Percentiles rank a stretch among this genome's conserved stretches.
Evolutionary conservation across 2,329 filamentous ascomycete species (phyloP).

Genomic region (Triangularia verruculosa): DNA sequence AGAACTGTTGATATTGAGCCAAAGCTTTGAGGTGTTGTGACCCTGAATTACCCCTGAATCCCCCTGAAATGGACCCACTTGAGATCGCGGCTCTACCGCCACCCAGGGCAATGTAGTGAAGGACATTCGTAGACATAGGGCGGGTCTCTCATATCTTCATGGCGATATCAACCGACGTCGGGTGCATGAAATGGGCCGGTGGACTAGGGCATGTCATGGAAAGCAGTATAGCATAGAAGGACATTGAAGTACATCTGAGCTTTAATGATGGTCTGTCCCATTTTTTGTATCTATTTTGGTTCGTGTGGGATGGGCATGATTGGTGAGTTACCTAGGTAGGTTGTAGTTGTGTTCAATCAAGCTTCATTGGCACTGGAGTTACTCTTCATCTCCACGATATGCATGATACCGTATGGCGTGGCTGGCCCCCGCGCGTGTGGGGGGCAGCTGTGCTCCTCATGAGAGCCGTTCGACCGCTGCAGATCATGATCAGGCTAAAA

Average conservation of each 20-base stretch:
- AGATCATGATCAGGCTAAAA: neutral
- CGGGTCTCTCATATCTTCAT: neutral
- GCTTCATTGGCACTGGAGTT: neutral
- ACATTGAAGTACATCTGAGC: too few relatives aligned
- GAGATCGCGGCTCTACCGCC: too few relatives aligned
- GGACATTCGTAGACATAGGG: neutral
- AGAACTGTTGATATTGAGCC: too few relatives aligned
- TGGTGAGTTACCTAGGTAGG: too few relatives aligned
- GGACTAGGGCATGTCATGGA: neutral
- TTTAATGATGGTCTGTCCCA: too few relatives aligned
- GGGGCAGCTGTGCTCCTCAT: neutral
- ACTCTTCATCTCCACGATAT: neutral
- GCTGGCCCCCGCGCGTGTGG: neutral
- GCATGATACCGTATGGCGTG: neutral
- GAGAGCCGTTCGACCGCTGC: neutral
- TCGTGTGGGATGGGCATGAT: too few relatives aligned
- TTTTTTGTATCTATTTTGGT: too few relatives aligned
- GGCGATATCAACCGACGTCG: neutral
- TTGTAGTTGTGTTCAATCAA: neutral
- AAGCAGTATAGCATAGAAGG: neutral
- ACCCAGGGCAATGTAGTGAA: neutral
- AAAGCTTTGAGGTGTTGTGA: too few relatives aligned
- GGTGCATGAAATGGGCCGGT: neutral
- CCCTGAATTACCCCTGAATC: neutral
- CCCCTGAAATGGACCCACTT: neutral